Evolutionary conservation across 2,329 filamentous ascomycete genomes (phyloP).

Genomic region (Aspergillus pseudoterreus): DNA sequence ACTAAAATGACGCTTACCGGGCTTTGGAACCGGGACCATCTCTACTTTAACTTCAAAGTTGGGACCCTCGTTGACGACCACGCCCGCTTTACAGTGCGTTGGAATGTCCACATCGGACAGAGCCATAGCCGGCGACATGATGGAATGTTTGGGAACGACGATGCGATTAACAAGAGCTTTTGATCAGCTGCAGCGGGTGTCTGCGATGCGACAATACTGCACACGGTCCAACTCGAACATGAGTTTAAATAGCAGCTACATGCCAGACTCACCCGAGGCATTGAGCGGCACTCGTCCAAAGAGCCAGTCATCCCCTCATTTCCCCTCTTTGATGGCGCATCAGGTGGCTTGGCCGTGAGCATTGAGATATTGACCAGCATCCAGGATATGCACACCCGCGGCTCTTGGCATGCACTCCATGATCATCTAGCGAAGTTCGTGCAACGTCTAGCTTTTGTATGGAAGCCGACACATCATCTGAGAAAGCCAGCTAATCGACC

Average conservation of each 20-base stretch:
- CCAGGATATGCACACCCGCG: neutral
- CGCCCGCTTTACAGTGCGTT: slow-evolving; percentile 49
- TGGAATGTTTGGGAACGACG: neutral
- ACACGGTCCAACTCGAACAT: neutral
- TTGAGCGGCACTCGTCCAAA: neutral
- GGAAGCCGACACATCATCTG: no score
- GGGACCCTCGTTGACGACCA: slow-evolving; percentile 50
- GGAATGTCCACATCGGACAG: slow-evolving; percentile 33
- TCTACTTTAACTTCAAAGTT: slow-evolving; percentile 48
- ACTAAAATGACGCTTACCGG: slow-evolving; percentile 31
- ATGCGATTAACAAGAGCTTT: neutral
- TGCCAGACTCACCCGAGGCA: neutral
- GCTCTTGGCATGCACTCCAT: no score
- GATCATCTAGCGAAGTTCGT: no score
- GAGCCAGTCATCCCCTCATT: neutral
- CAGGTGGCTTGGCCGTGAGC: neutral
- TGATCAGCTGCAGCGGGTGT: no score
- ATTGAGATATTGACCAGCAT: neutral
- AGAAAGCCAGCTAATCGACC: no score
- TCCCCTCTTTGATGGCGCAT: neutral
- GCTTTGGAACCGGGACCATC: slow-evolving; percentile 47
- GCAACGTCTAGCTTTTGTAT: no score
- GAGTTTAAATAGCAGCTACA: neutral
- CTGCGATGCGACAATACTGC: neutral
- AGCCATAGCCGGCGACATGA: neutral